phyloP scores from a whole-genome alignment of 2,329 filamentous ascomycete genomes.

The Nannizziopsis arthrosporioides region DNA sequence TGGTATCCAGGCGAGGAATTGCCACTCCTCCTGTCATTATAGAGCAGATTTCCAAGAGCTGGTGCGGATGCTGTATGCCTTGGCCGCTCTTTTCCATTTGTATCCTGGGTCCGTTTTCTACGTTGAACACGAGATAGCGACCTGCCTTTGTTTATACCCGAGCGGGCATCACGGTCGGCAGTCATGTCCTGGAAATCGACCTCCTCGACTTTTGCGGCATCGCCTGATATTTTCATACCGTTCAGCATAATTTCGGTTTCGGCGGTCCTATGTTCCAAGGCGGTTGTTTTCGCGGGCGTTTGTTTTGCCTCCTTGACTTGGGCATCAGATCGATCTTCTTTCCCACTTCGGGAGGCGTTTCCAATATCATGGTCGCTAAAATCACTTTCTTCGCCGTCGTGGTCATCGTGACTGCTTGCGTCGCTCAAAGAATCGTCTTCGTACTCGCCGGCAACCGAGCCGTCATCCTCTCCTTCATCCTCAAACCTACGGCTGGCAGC shows the following conservation, averaged over 20 bases:
- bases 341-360: conserved; percentile 16
- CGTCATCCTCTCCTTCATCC: conserved; percentile 41
- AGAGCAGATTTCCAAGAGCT: conserved; percentile 88
- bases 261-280: conserved; percentile 31
- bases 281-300: conserved; percentile 23
- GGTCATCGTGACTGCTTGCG: conserved; percentile 46
- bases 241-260: conserved; percentile 54
- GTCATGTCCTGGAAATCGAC: conserved; percentile 42
- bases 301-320: conserved; percentile 27
- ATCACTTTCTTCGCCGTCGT: conserved; percentile 48
- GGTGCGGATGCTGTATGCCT: conserved; percentile 88
- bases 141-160: conserved; percentile 23
- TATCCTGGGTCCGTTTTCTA: conserved; percentile 75
- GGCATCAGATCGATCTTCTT: conserved; percentile 1
- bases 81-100: conserved; percentile 77
- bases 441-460: conserved; percentile 39
- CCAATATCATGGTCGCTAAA: conserved; percentile 41
- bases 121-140: conserved; percentile 54
- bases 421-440: conserved; percentile 55
- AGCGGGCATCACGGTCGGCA: conserved; percentile 31
- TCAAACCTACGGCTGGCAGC: conserved; percentile 35
- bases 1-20: conserved; percentile 70
- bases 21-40: conserved; percentile 81
- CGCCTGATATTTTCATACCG: conserved; percentile 41
- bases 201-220: conserved; percentile 27